These are phyloP conservation scores for Aspergillus taichungensis DNA, from an alignment of 495 filamentous ascomycete species.

Conservation along the genomic window DNA sequence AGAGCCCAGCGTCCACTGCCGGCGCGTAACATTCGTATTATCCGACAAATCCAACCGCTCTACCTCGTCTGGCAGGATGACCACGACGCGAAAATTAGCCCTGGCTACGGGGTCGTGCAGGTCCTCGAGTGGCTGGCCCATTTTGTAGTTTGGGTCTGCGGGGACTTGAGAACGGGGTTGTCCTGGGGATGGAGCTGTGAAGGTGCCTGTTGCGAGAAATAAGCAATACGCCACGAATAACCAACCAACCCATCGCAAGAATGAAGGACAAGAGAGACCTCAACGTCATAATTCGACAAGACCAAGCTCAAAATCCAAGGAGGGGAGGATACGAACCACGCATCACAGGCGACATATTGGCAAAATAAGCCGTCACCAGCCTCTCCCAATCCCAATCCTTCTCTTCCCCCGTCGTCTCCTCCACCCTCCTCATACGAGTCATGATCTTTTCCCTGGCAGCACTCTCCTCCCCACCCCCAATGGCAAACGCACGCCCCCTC, in stretches of 20 bases:
- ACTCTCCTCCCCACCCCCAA: slow-evolving; percentile 46
- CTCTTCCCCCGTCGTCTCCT: slow-evolving; percentile 11
- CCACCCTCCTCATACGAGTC: slow-evolving; percentile 17
- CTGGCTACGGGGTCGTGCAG: slow-evolving; percentile 60
- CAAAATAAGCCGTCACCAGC: slow-evolving; percentile 80
- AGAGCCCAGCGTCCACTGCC: slow-evolving; percentile 49
- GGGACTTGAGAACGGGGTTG: slow-evolving; percentile 39
- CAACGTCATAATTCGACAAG: not conserved
- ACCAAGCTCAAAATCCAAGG: not conserved
- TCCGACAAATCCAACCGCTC: slow-evolving; percentile 70
- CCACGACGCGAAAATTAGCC: slow-evolving; percentile 74
- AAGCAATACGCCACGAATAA: not conserved
- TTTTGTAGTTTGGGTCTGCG: slow-evolving; percentile 37
- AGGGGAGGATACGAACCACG: slow-evolving; percentile 39
- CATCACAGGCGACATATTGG: slow-evolving; percentile 70
- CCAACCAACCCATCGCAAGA: not conserved
- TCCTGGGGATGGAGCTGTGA: slow-evolving; percentile 70
- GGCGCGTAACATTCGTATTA: slow-evolving; percentile 52
- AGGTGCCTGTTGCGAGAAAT: slow-evolving; percentile 45
- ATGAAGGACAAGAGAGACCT: not conserved
- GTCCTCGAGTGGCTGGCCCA: slow-evolving; percentile 62
- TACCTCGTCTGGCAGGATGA: slow-evolving; percentile 72
- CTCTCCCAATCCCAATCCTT: slow-evolving; percentile 57
- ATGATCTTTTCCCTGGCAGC: slow-evolving; percentile 14
- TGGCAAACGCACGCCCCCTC: slow-evolving; percentile 62